Percentiles rank a stretch among this genome's conserved stretches.
Conservation (phyloP, 768 basidiomycete genomes). For the Mycena crocata region DNA sequence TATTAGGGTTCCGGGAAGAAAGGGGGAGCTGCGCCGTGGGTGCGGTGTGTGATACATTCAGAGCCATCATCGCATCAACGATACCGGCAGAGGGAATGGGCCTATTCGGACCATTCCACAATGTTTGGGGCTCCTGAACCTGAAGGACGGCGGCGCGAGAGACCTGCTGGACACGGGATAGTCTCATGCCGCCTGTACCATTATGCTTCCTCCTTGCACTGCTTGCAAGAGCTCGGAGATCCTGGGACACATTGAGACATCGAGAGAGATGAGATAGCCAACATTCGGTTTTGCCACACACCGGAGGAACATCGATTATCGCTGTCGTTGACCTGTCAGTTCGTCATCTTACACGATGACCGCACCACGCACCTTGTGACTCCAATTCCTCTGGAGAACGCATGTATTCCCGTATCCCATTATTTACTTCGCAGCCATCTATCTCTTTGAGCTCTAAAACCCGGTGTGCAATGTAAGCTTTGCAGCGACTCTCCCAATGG, state of each 20-base stretch:
- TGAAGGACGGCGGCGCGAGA: background rate
- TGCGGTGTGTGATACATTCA: background rate
- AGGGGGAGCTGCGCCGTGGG: background rate
- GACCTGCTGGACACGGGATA: background rate
- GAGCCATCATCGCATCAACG: no score
- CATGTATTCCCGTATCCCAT: background rate
- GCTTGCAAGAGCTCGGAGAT: background rate
- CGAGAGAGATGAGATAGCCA: background rate
- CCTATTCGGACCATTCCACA: no score
- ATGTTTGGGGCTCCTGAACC: no score
- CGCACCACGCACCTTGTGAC: background rate
- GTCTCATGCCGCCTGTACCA: background rate
- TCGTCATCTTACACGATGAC: background rate
- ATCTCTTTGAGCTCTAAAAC: background rate
- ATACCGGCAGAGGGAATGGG: no score
- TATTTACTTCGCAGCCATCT: background rate
- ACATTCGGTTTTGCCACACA: background rate
- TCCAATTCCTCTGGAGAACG: background rate
- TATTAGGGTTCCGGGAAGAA: background rate
- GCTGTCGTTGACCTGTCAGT: background rate
- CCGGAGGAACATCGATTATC: background rate
- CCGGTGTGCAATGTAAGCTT: background rate
- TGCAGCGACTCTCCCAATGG: background rate
- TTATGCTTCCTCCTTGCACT: background rate
- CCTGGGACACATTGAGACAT: background rate